phyloP scores from a whole-genome alignment of 1,284 basidiomycete species.

The Meripilus lineatus region DNA sequence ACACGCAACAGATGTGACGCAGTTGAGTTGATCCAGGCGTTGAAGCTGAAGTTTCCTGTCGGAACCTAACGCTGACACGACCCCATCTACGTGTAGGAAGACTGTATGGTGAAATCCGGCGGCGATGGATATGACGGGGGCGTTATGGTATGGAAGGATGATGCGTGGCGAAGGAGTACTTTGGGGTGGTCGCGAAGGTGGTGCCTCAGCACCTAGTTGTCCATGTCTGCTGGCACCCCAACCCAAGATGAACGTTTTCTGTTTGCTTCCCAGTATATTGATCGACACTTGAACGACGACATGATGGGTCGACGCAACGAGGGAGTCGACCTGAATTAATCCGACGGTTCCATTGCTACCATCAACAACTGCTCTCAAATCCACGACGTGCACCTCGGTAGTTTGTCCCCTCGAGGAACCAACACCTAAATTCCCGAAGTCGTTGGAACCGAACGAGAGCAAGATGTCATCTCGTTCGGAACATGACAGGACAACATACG shows the following conservation, averaged over 20 bases:
- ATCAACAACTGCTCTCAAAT: constrained; percentile 23
- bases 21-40: constrained; percentile 27
- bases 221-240: constrained; percentile 85
- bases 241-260: constrained; percentile 46
- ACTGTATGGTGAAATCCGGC: constrained; percentile 74
- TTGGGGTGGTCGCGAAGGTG: constrained; percentile 18
- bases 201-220: constrained; percentile 50
- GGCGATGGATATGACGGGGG: constrained; percentile 34
- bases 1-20: constrained; percentile 44
- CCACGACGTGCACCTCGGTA: constrained; percentile 36
- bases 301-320: constrained; percentile 73
- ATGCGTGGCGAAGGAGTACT: constrained; percentile 30
- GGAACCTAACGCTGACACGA: constrained; percentile 53
- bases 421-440: constrained; percentile 75
- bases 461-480: constrained; percentile 49
- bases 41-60: constrained; percentile 67
- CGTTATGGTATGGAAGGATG: constrained; percentile 22
- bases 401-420: no score
- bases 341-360: neutral
- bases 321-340: constrained; percentile 29
- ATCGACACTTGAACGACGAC: constrained; percentile 44
- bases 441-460: constrained; percentile 79
- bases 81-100: constrained; percentile 45
- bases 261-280: constrained; percentile 19
- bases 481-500: constrained; percentile 56